A percentile compares a stretch with the other conserved stretches of the same genome.
Evolutionary conservation across 2,329 filamentous ascomycete species (phyloP).

Genomic region (Bretziella fagacearum): DNA sequence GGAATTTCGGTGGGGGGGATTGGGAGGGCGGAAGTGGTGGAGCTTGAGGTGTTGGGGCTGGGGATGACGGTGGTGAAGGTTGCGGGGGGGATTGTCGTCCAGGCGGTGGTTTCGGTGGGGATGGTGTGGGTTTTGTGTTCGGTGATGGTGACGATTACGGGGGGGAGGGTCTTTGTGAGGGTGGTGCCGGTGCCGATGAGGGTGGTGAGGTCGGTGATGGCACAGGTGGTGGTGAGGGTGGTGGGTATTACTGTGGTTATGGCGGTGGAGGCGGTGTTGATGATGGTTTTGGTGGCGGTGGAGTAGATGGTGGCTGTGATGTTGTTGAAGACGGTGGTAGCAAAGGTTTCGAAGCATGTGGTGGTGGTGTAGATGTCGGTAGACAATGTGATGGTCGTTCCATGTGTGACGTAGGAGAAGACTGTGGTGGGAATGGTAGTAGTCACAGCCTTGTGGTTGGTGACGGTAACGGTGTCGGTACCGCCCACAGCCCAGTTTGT

Average conservation of each 20-base stretch:
- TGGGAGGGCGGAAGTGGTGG: too few relatives aligned
- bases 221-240: conserved; percentile 5
- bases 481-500: background rate
- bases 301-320: conserved; percentile 6
- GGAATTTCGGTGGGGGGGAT: background rate
- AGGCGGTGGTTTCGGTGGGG: background rate
- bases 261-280: background rate
- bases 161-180: conserved; percentile 2
- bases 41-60: too few relatives aligned
- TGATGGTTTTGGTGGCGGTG: conserved; percentile 6
- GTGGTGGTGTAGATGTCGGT: conserved; percentile 10
- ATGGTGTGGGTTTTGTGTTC: background rate
- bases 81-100: too few relatives aligned
- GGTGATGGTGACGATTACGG: conserved; percentile 9
- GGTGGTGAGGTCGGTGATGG: conserved; percentile 5
- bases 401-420: background rate
- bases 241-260: conserved; percentile 6
- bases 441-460: background rate
- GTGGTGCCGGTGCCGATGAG: background rate
- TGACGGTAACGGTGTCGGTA: conserved; percentile 3
- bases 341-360: conserved; percentile 6
- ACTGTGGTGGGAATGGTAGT: conserved; percentile 3
- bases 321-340: conserved; percentile 3
- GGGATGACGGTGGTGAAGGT: too few relatives aligned
- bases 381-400: conserved; percentile 7